Evolutionary conservation across 768 basidiomycete species (phyloP).

Genomic region (Lentinula detonsa): DNA sequence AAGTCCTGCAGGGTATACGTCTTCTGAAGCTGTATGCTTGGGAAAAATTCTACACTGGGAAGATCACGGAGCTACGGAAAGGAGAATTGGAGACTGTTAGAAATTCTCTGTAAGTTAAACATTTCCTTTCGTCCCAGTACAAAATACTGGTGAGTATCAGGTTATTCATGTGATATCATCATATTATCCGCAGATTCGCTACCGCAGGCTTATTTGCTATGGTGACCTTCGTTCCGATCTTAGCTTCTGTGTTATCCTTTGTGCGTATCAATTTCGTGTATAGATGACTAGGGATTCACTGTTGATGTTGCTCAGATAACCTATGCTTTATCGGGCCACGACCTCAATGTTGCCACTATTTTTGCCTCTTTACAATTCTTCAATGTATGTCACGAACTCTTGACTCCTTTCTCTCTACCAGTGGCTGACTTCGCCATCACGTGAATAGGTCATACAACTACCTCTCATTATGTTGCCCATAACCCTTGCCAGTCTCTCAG

Average conservation of each 20-base stretch:
- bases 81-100: constrained; percentile 14
- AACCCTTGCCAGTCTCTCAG: constrained; percentile 39
- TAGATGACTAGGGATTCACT: constrained; percentile 12
- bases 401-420: background rate
- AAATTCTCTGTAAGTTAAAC: constrained; percentile 14
- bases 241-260: constrained; percentile 26
- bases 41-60: constrained; percentile 25
- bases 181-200: background rate
- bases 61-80: constrained; percentile 13
- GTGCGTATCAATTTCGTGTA: constrained; percentile 28
- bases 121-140: background rate
- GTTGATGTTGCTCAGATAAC: constrained; percentile 7
- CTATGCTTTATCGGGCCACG: constrained; percentile 38
- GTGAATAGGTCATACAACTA: constrained; percentile 45
- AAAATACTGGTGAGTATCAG: background rate
- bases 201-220: constrained; percentile 7
- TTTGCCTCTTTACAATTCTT: constrained; percentile 37
- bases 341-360: constrained; percentile 35
- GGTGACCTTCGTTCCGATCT: constrained; percentile 27
- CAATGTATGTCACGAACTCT: background rate
- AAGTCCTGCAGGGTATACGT: constrained; percentile 44
- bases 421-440: background rate
- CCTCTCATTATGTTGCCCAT: constrained; percentile 56
- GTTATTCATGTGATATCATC: background rate
- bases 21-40: constrained; percentile 41